These are phyloP conservation scores for Penicillium sp. DNA, from an alignment of 2,329 filamentous ascomycete species.

Conservation along the genomic window DNA sequence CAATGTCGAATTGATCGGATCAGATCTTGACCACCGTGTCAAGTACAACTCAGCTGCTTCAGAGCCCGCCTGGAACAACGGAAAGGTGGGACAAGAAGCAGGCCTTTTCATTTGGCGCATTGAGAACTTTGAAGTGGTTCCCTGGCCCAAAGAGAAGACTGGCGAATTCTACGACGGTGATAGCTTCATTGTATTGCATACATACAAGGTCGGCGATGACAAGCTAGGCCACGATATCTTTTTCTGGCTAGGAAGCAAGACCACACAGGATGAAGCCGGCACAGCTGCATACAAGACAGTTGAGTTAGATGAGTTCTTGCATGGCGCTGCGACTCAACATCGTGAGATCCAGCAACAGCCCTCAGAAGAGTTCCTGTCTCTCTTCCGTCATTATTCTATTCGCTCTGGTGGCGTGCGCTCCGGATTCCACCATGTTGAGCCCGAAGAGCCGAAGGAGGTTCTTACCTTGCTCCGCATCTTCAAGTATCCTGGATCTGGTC, in stretches of 20 bases:
- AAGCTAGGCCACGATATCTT: slow-evolving; percentile 64
- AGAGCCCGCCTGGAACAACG: slow-evolving; percentile 68
- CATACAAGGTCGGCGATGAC: slow-evolving; percentile 54
- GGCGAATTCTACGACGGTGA: slow-evolving; percentile 68
- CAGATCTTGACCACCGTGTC: slow-evolving; percentile 65
- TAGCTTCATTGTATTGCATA: slow-evolving; percentile 66
- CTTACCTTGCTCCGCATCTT: slow-evolving; percentile 62
- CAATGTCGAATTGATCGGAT: slow-evolving; percentile 66
- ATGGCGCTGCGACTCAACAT: slow-evolving; percentile 63
- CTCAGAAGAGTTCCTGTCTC: slow-evolving; percentile 59
- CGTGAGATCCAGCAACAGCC: slow-evolving; percentile 62
- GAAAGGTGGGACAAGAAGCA: slow-evolving; percentile 51
- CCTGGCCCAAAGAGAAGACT: slow-evolving; percentile 58
- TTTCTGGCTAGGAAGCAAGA: slow-evolving; percentile 68
- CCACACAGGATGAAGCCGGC: slow-evolving; percentile 67
- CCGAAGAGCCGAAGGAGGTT: slow-evolving; percentile 45
- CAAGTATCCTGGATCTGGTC: slow-evolving; percentile 55
- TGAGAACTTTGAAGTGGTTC: slow-evolving; percentile 64
- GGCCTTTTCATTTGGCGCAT: slow-evolving; percentile 67
- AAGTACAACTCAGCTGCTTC: slow-evolving; percentile 66
- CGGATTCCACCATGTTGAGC: slow-evolving; percentile 65
- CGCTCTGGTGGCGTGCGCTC: slow-evolving; percentile 61
- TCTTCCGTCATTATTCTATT: slow-evolving; percentile 64
- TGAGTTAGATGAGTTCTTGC: slow-evolving; percentile 67
- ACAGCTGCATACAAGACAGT: slow-evolving; percentile 70